phyloP scores from a whole-genome alignment of 2,329 filamentous ascomycete genomes.

The Alternaria longipes region DNA sequence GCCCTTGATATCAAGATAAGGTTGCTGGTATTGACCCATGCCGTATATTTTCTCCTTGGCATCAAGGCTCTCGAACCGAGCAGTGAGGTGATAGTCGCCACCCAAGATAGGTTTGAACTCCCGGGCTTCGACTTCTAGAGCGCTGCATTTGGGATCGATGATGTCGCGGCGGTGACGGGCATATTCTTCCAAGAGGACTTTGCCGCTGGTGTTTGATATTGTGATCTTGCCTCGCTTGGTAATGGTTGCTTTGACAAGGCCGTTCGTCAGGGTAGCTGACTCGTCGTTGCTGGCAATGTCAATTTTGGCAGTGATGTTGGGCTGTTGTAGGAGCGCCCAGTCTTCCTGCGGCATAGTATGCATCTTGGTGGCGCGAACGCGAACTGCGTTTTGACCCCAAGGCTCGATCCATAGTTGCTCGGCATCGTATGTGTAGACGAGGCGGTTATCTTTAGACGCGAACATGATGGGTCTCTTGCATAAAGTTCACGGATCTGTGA shows the following conservation, averaged over 20 bases:
- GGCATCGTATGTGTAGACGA: constrained; percentile 67
- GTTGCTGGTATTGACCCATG: constrained; percentile 75
- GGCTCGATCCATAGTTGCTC: constrained; percentile 60
- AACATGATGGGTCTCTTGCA: background rate
- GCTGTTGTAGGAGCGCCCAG: constrained; percentile 35
- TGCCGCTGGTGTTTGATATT: constrained; percentile 55
- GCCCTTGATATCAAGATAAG: constrained; percentile 70
- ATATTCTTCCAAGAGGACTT: constrained; percentile 63
- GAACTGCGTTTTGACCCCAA: constrained; percentile 60
- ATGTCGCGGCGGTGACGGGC: constrained; percentile 61
- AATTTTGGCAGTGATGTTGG: constrained; percentile 9
- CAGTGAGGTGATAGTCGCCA: constrained; percentile 65
- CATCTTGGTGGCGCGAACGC: constrained; percentile 58
- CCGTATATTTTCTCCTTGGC: constrained; percentile 70
- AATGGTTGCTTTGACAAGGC: constrained; percentile 59
- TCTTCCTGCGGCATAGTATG: constrained; percentile 36
- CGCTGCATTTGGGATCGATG: constrained; percentile 66
- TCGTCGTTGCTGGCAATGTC: constrained; percentile 25
- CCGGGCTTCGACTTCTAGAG: constrained; percentile 65
- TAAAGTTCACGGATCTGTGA: background rate
- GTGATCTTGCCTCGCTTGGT: constrained; percentile 61
- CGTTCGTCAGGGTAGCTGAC: constrained; percentile 58
- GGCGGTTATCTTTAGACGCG: constrained; percentile 28
- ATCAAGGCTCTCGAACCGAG: constrained; percentile 65
- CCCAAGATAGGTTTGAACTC: constrained; percentile 66